Percentiles rank a stretch among this genome's conserved stretches.
These are phyloP conservation scores for Fusarium miscanthi DNA, from an alignment of 2,329 filamentous ascomycete species.

Conservation along the genomic window DNA sequence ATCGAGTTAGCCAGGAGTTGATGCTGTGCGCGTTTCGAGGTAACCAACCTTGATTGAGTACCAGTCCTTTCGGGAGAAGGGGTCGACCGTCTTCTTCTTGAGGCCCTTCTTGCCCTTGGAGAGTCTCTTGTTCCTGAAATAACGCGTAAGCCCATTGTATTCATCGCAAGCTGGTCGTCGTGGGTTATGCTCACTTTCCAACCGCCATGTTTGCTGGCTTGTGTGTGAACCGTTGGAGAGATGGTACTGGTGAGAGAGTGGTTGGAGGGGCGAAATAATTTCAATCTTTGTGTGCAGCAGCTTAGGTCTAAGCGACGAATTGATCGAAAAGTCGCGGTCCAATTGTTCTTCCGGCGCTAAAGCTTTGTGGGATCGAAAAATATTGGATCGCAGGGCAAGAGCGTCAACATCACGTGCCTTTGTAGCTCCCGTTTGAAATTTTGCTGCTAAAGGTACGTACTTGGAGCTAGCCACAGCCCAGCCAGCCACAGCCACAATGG, in stretches of 20 bases:
- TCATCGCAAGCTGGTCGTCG: slow-evolving; percentile 8
- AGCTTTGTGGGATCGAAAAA: slow-evolving; percentile 24
- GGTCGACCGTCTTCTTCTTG: slow-evolving; percentile 99
- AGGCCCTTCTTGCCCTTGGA: slow-evolving; percentile 99
- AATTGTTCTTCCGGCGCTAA: slow-evolving; percentile 46
- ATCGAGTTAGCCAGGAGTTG: slow-evolving; percentile 32
- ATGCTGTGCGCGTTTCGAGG: neutral
- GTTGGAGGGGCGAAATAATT: slow-evolving; percentile 56
- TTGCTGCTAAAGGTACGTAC: neutral
- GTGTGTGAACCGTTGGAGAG: slow-evolving; percentile 56
- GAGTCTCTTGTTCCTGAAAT: slow-evolving; percentile 95
- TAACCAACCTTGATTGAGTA: slow-evolving; percentile 87
- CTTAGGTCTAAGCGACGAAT: slow-evolving; percentile 56
- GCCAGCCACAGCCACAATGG: slow-evolving; percentile 9
- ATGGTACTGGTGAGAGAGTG: slow-evolving; percentile 55
- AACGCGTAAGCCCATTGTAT: slow-evolving; percentile 39
- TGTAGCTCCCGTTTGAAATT: neutral
- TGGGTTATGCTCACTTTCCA: slow-evolving; percentile 63
- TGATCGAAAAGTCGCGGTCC: slow-evolving; percentile 43
- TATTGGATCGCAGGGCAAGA: slow-evolving; percentile 31
- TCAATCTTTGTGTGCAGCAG: slow-evolving; percentile 55
- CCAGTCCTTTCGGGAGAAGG: slow-evolving; percentile 99
- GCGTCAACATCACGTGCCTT: slow-evolving; percentile 35
- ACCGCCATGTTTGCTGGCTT: slow-evolving; percentile 69
- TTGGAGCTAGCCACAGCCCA: neutral